These are phyloP conservation scores for Eucalyptus tenuipes DNA, from an alignment of 345 rosid species.

Conservation along the genomic window DNA sequence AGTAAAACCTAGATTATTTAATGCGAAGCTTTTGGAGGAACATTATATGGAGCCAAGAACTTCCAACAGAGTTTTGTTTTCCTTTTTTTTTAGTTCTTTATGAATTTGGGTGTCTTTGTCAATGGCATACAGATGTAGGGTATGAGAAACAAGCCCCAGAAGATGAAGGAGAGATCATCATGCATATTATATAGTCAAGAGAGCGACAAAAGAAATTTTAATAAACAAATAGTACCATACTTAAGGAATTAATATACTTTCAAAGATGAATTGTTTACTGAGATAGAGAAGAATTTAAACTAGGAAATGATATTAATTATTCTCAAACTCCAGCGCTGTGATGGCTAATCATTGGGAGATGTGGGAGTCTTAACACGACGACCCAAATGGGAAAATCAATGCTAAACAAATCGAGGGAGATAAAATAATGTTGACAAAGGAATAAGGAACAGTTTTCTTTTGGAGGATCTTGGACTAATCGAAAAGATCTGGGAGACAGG, in stretches of 20 bases:
- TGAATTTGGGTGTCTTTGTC: not conserved
- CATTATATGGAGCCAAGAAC: not conserved
- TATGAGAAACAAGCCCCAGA: not conserved
- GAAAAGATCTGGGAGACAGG: not conserved
- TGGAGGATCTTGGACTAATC: not conserved
- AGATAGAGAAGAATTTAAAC: not conserved
- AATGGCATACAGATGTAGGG: not conserved
- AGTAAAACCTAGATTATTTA: not conserved
- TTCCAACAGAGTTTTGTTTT: not conserved
- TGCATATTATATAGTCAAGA: not conserved
- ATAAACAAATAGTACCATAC: not conserved
- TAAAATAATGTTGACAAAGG: not conserved
- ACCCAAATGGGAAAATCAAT: not conserved
- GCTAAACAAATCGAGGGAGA: not conserved
- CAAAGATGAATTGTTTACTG: not conserved
- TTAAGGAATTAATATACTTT: not conserved
- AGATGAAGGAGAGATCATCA: not conserved
- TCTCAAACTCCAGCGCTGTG: not conserved
- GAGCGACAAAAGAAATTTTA: not conserved
- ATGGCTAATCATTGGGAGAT: not conserved
- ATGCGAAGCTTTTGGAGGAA: not conserved
- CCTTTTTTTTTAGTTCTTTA: not conserved
- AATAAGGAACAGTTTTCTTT: not conserved
- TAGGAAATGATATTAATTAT: not conserved
- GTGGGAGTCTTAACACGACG: not conserved